Evolutionary conservation across 2,329 filamentous ascomycete genomes (phyloP).

Genomic region (Ceratocystis albifundus): DNA sequence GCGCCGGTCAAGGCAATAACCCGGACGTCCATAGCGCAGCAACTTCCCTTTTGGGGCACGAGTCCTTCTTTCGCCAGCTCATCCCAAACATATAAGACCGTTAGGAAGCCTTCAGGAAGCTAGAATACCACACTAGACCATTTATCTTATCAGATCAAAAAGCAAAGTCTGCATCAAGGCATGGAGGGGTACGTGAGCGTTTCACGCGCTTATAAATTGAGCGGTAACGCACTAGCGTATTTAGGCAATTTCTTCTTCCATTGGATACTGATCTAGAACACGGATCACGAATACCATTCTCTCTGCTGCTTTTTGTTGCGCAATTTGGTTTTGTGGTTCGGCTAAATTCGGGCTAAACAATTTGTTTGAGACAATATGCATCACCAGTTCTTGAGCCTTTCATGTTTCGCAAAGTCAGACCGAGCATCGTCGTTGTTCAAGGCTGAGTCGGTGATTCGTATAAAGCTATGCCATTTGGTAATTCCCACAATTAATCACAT

Average conservation of each 20-base stretch:
- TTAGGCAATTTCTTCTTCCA: background rate
- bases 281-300: background rate
- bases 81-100: background rate
- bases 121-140: background rate
- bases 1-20: slow-evolving; percentile 9
- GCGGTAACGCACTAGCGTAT: background rate
- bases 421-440: no score
- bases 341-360: no score
- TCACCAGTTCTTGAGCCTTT: no score
- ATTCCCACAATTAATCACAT: no score
- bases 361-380: no score
- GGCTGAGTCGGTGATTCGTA: no score
- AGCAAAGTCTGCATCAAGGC: background rate
- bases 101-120: background rate
- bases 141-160: slow-evolving; percentile 15
- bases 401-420: no score
- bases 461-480: no score
- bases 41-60: slow-evolving; percentile 6
- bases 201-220: background rate
- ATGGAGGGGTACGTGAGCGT: slow-evolving; percentile 2
- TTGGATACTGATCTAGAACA: background rate
- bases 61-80: background rate
- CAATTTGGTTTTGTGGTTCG: no score
- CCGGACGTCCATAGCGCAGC: background rate
- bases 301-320: background rate